Base-by-base conservation (phyloP, 352 stramenopile genomes). In the Phytophthora uliginosa region DNA sequence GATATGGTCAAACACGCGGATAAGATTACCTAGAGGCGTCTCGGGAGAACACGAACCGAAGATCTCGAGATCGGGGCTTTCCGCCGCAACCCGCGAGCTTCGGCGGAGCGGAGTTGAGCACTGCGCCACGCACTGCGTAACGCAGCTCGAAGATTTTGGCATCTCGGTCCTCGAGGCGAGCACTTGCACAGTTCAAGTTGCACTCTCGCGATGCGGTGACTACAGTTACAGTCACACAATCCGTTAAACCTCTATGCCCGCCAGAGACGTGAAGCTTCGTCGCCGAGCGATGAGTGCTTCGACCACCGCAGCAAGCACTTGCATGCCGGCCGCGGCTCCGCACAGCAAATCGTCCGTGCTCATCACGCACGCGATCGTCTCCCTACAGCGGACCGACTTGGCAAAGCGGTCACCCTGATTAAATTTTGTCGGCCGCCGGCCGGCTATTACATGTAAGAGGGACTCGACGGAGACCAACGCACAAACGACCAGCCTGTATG, bases 211-310 rank as follows among this genome's bases (percentile, higher is more conserved):
- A 31, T 31, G 26, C 26, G 26, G 60, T 74, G 67, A 74, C 67
- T 65, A 74, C 60, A 70, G 67, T 74, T 64, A 60, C 59, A 64
- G 33, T 70, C 59, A 70, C 60, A 74, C 67, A 74, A 70, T 60
- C 59, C 8, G 56, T 62, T 53, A 63, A 73, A 55, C 50, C 65
- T 73, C 66, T 67, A 67, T 73, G 42, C 10, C 31, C 12, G 15
- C 8, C 38, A 73, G 7, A 73, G 59, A 51, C 54, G 59, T 33
- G 66, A 38, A 31, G 31, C 17, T 20, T 22, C n/a, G 66, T 54
- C 40, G 52, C 28, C 40, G 9, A 22, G n/a, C 1, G 66, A 73
- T 73, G 66, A 73, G 66, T 73, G 66, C 38, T 17, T 73, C 64
- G 59, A 68, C 59, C 40, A 68, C 51, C 38, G 22, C 66, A 63